phyloP scores from a whole-genome alignment of 2,329 filamentous ascomycete genomes.

The Ilyonectria sp. region DNA sequence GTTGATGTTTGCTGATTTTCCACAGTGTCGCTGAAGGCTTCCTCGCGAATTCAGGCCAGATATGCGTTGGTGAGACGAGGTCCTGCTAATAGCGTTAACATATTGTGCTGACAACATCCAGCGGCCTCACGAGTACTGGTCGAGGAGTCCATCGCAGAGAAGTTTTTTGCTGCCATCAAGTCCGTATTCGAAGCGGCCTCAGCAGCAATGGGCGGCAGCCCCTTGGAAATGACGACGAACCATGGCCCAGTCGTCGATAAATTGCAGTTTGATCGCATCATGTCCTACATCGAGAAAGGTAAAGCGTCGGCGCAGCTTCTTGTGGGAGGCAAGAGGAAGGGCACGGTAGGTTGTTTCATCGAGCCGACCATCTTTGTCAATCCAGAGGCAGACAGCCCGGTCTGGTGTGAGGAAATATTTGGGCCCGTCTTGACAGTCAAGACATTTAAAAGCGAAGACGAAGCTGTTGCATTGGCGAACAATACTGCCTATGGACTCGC shows the following conservation, averaged over 20 bases:
- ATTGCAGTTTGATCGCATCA: slow-evolving; percentile 77
- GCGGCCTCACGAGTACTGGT: slow-evolving; percentile 63
- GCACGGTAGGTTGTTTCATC: slow-evolving; percentile 48
- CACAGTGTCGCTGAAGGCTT: background rate
- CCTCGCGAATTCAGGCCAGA: slow-evolving; percentile 66
- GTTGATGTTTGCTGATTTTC: background rate
- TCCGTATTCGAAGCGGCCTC: slow-evolving; percentile 69
- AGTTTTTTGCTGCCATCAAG: slow-evolving; percentile 74
- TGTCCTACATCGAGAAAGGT: slow-evolving; percentile 78
- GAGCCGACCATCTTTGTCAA: background rate
- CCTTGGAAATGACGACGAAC: slow-evolving; percentile 76
- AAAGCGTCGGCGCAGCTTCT: background rate
- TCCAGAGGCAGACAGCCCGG: background rate
- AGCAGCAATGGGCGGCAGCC: slow-evolving; percentile 72
- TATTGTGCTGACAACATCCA: background rate
- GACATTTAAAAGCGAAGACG: background rate
- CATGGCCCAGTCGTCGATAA: slow-evolving; percentile 82
- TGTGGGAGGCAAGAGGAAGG: slow-evolving; percentile 67
- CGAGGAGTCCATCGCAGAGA: slow-evolving; percentile 72
- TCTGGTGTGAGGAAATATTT: background rate
- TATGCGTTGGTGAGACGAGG: slow-evolving; percentile 58
- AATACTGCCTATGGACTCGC: background rate
- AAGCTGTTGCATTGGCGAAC: background rate
- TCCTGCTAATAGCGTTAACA: background rate
- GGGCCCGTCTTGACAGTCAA: background rate